phyloP scores from a whole-genome alignment of 129 eudicot genomes.

The Rutidosis leptorrhynchoides region DNA sequence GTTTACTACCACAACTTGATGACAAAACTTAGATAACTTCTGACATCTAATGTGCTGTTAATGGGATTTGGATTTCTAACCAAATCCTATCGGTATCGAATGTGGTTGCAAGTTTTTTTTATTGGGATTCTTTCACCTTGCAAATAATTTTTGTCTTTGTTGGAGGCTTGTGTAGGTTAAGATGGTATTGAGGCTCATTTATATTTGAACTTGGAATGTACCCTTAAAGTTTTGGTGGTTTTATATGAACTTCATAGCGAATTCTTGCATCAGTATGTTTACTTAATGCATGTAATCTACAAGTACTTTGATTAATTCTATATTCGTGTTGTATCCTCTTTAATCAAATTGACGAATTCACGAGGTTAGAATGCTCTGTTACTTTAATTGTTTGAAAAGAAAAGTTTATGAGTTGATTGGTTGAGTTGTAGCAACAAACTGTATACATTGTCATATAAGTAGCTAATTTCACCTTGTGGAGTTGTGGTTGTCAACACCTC shows the following conservation, averaged over 20 bases:
- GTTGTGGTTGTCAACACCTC: too few species aligned
- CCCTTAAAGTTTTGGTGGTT: conserved; percentile 10
- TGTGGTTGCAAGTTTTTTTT: conserved; percentile 37
- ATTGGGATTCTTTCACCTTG: conserved; percentile 31
- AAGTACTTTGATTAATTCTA: too few species aligned
- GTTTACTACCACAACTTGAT: conserved; percentile 25
- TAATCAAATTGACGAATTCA: too few species aligned
- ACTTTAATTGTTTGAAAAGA: too few species aligned
- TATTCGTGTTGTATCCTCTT: too few species aligned
- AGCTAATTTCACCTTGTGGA: too few species aligned
- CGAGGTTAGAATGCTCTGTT: too few species aligned
- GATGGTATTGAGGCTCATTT: conserved; percentile 30
- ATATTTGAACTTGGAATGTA: conserved; percentile 26
- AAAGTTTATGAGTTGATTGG: too few species aligned
- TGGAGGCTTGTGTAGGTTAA: conserved; percentile 37
- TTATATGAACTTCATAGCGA: background rate
- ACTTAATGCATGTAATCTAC: too few species aligned
- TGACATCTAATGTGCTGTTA: conserved; percentile 23
- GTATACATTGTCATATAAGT: too few species aligned
- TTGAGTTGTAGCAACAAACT: too few species aligned
- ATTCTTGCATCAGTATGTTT: too few species aligned
- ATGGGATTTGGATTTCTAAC: conserved; percentile 21
- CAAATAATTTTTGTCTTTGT: conserved; percentile 36
- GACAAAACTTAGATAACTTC: conserved; percentile 21
- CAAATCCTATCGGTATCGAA: conserved; percentile 20